These are phyloP conservation scores for Magnaporthales sp. DNA, from an alignment of 2,329 filamentous ascomycete species.

Conservation along the genomic window DNA sequence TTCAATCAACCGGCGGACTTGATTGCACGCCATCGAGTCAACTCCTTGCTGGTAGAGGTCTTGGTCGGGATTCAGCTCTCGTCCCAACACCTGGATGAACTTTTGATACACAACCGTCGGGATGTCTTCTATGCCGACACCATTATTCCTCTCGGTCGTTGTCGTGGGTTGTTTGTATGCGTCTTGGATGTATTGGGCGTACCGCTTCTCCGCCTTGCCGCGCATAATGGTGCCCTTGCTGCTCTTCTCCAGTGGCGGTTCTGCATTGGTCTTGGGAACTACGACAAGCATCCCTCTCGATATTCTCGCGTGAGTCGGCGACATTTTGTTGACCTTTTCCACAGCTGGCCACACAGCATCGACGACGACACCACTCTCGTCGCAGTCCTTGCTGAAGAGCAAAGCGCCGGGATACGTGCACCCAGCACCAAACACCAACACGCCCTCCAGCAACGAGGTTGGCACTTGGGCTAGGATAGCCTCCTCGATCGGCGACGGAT, in stretches of 20 bases:
- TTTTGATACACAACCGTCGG: not conserved
- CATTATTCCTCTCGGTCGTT: not conserved
- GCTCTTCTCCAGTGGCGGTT: slow-evolving; percentile 41
- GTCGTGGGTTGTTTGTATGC: slow-evolving; percentile 27
- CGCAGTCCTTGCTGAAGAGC: slow-evolving; percentile 39
- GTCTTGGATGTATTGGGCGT: slow-evolving; percentile 32
- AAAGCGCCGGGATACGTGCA: slow-evolving; percentile 46
- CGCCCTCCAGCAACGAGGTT: slow-evolving; percentile 36
- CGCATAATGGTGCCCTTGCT: slow-evolving; percentile 55
- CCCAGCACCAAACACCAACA: slow-evolving; percentile 53
- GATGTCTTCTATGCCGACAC: not conserved
- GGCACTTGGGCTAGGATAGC: slow-evolving; percentile 32
- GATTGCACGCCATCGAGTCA: slow-evolving; percentile 50
- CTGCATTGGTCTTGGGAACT: slow-evolving; percentile 21
- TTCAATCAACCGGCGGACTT: slow-evolving; percentile 31
- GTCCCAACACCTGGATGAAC: slow-evolving; percentile 12
- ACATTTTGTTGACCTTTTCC: slow-evolving; percentile 35
- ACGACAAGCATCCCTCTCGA: slow-evolving; percentile 39
- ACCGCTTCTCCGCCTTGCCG: slow-evolving; percentile 39
- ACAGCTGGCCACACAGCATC: slow-evolving; percentile 17
- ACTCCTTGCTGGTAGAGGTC: slow-evolving; percentile 52
- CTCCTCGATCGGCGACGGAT: slow-evolving; percentile 52
- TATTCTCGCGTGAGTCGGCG: slow-evolving; percentile 42
- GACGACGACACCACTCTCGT: slow-evolving; percentile 10
- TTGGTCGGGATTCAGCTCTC: slow-evolving; percentile 22